Percentiles rank a stretch among this genome's conserved stretches.
Conservation (phyloP, 768 basidiomycete species). For the Naganishia vaughanmartiniae region DNA sequence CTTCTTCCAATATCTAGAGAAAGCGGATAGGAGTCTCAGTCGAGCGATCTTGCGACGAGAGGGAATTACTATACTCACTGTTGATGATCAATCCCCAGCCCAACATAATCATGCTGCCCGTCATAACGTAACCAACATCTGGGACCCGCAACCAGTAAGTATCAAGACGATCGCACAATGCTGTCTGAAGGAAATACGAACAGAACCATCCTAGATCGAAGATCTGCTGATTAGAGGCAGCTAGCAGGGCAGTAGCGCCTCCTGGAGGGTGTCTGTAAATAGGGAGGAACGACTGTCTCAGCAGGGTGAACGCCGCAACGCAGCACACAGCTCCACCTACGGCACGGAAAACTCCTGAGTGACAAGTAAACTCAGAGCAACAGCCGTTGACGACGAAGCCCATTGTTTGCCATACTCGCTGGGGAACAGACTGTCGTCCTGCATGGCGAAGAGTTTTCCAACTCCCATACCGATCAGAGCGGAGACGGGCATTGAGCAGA, state of each 20-base stretch:
- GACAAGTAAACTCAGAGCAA: constrained; percentile 24
- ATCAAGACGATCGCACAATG: background rate
- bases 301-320: background rate
- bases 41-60: background rate
- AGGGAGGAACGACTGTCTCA: background rate
- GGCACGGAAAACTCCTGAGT: constrained; percentile 26
- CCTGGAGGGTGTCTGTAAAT: constrained; percentile 22
- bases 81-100: constrained; percentile 28
- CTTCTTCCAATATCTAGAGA: constrained; percentile 23
- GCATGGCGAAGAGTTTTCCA: constrained; percentile 25
- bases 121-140: constrained; percentile 27
- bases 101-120: constrained; percentile 24
- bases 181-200: background rate
- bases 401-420: constrained; percentile 27
- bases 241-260: constrained; percentile 23
- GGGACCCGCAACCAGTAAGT: background rate
- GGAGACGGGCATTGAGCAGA: constrained; percentile 17
- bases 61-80: background rate
- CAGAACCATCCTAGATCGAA: constrained; percentile 28
- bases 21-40: background rate
- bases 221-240: constrained; percentile 26
- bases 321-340: background rate
- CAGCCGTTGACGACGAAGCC: constrained; percentile 23
- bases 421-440: constrained; percentile 13
- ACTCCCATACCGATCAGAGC: constrained; percentile 25